Base-by-base conservation (phyloP, 208 protist genomes). In the Trypanosomatidae sp. region DNA sequence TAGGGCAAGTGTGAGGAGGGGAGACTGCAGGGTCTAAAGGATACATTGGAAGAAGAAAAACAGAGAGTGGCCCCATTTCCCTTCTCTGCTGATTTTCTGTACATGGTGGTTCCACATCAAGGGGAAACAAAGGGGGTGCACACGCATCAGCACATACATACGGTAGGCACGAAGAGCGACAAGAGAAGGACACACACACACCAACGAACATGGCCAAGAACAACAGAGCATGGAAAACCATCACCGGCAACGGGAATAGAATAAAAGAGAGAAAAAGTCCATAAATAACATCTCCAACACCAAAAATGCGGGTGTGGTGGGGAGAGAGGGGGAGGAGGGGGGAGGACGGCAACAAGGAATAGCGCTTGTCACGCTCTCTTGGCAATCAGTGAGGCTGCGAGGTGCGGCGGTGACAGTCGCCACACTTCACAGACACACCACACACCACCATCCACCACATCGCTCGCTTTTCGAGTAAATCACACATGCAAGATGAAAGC, bases 71-170 rank as follows among this genome's bases (percentile, higher is more conserved):
- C 49, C 33, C n/a, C 22, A 25, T 53, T 36, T 19, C 19, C 55
- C 55, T 22, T 36, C 55, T 53, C n/a, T 53, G 49, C 49, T 53
- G 19, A 53, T 25, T 17, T 53, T 53, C 49, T 53, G 49, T 53
- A 66, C 33, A 66, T 66, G 4, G 25, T 30, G 15, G 0, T 13
- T 46, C 33, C 25, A 43, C 39, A 66, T 15, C 33, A 41, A 66
- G 39, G 28, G 41, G 69, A 62, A 73, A 76, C 62, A 69, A 62
- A 44, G 33, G 33, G 33, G 33, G 33, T 36, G 33, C 33, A 36
- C 33, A 36, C 33, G 33, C 33, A 36, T 36, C 33, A 36, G 33
- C 33, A 36, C 33, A 36, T 36, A 36, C 33, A 36, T 2, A 36
- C 33, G 33, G 33, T 36, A 36, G 33, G 33, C 33, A 36, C 33